phyloP scores from a whole-genome alignment of 106 monocot species.

The Dioscorea zingiberensis region DNA sequence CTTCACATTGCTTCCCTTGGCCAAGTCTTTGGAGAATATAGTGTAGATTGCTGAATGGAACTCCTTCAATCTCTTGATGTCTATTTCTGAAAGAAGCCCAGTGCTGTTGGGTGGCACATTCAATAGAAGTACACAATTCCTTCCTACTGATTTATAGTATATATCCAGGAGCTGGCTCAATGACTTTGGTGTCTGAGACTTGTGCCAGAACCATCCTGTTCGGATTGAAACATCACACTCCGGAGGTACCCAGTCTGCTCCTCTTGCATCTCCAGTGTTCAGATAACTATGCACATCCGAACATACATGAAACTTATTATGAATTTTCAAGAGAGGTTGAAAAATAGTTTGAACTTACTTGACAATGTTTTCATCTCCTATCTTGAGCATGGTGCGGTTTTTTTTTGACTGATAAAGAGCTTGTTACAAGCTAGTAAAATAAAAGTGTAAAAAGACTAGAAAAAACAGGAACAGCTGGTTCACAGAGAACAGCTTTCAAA shows the following conservation, averaged over 20 bases:
- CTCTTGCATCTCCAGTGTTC: constrained; percentile 56
- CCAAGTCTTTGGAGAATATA: constrained; percentile 52
- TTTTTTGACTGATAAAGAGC: too few species aligned
- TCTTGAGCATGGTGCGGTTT: constrained; percentile 55
- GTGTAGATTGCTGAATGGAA: constrained; percentile 52
- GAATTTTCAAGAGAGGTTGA: too few species aligned
- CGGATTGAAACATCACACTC: constrained; percentile 93
- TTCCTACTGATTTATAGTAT: constrained; percentile 89
- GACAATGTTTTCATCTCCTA: constrained; percentile 48
- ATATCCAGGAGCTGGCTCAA: constrained; percentile 52
- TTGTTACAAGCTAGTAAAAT: too few species aligned
- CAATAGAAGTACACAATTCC: constrained; percentile 84
- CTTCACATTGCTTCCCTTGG: constrained; percentile 31
- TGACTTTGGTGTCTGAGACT: constrained; percentile 50
- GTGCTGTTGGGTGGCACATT: constrained; percentile 83
- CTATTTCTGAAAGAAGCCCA: constrained; percentile 56
- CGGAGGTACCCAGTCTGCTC: constrained; percentile 86
- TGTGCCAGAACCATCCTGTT: constrained; percentile 95
- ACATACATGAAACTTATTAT: too few species aligned
- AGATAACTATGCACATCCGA: constrained; percentile 39
- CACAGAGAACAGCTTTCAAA: too few species aligned
- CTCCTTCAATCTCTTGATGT: constrained; percentile 38
- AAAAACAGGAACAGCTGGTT: too few species aligned
- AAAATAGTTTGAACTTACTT: constrained; percentile 17
- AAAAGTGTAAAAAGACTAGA: too few species aligned